A percentile compares a stretch with the other conserved stretches of the same genome.
Evolutionary conservation across 2,329 filamentous ascomycete species (phyloP).

Genomic region (Fusarium scirpi): DNA sequence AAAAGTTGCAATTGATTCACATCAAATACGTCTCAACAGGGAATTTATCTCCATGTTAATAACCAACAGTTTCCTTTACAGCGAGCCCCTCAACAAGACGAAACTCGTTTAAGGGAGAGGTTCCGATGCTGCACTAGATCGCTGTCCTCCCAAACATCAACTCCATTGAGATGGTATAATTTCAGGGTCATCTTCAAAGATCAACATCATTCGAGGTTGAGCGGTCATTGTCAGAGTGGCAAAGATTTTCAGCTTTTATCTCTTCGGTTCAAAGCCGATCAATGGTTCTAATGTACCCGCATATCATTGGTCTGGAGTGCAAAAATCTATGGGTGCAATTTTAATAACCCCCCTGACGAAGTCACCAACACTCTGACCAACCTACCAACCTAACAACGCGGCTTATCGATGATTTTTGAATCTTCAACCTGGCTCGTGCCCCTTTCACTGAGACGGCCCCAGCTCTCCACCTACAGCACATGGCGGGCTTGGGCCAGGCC

Average conservation of each 20-base stretch:
- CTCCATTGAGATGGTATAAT: background rate
- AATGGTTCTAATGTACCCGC: background rate
- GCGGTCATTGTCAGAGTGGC: background rate
- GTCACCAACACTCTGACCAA: slow-evolving; percentile 6
- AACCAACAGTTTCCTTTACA: slow-evolving; percentile 6
- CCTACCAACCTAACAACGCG: slow-evolving; percentile 3
- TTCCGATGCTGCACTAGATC: slow-evolving; percentile 7
- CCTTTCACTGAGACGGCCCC: slow-evolving; percentile 26
- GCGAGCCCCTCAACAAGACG: background rate
- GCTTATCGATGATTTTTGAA: slow-evolving; percentile 21
- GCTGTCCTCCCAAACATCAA: background rate
- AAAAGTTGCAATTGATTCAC: background rate
- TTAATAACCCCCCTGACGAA: slow-evolving; percentile 22
- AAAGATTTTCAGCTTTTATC: slow-evolving; percentile 13
- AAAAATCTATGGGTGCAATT: slow-evolving; percentile 26
- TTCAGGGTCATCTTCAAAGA: background rate
- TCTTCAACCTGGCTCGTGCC: slow-evolving; percentile 20
- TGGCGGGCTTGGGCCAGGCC: slow-evolving; percentile 1
- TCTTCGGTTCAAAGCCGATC: slow-evolving; percentile 1
- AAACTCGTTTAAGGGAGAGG: background rate
- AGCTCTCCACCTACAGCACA: slow-evolving; percentile 8
- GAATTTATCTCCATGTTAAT: slow-evolving; percentile 3
- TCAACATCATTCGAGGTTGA: background rate
- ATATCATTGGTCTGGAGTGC: slow-evolving; percentile 21
- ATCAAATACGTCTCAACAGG: slow-evolving; percentile 1